Base-by-base conservation (phyloP, 106 monocot species). In the Cymbidium sinense region DNA sequence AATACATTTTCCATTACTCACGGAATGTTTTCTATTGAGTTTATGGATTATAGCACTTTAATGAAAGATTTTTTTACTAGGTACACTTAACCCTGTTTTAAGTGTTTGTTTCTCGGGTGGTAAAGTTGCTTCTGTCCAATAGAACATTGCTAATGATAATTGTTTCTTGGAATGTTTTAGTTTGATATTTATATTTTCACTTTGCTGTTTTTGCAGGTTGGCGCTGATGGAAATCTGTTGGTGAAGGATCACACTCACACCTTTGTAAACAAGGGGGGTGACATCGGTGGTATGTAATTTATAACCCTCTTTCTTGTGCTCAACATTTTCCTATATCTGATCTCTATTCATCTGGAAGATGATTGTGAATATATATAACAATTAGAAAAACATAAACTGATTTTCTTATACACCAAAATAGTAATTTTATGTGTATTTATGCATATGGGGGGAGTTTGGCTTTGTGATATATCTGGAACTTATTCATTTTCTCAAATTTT, bases 221-320 rank as follows among this genome's bases (percentile, higher is more conserved):
- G 96, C 73, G 96, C 96, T 72, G 82, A 89, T n/a, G 81, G 82
- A 58, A 96, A 96, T 82, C 82, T 96, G 74, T 78, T 96, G 77
- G 91, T 91, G 80, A 96, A 96, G 85, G 96, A 96, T 69, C 96
- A 96, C 37, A 96, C 91, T 78, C 96, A 96, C 74, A 96, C 94
- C 10, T 96, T 96, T 81, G 88, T 96, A 80, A 96, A 96, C 79
- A 88, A 86, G 90, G 89, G 94, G 20, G 96, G 96, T 72, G 79
- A 81, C 70, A 84, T 94, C 87, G 96, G 96, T 51, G 96, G 96
- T 96, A 91, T 81, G 90, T 77, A 35, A 19, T 41, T 19, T 70
- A 17, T 47, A 64, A 77, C 20, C 8, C 37, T 19, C 39, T n/a
- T 37, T 1, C 13, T 30, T 67, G 67, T 67, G 37, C n/a, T 71